These are phyloP conservation scores for Cicer arietinum DNA, from an alignment of 306 rosid species.

Conservation along the genomic window DNA sequence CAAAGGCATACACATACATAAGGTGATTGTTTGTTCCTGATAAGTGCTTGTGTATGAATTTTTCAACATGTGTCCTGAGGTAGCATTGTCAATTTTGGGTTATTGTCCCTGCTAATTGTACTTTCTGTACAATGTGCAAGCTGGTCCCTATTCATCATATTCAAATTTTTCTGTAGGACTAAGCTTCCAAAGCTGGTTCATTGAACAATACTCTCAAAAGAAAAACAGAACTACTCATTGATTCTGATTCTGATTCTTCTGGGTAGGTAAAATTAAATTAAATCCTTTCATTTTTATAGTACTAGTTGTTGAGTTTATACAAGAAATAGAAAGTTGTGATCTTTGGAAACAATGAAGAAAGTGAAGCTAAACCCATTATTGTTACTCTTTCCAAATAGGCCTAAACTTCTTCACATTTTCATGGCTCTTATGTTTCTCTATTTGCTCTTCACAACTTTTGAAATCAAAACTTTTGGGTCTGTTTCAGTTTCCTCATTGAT, in stretches of 20 bases:
- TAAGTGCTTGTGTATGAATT: too few relatives aligned
- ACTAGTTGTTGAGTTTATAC: not conserved
- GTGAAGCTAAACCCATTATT: slow-evolving; percentile 57
- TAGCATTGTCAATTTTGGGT: too few relatives aligned
- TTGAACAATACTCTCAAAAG: not conserved
- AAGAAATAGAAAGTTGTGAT: slow-evolving; percentile 12
- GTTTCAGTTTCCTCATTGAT: slow-evolving; percentile 49
- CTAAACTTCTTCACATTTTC: slow-evolving; percentile 72
- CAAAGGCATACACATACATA: too few relatives aligned
- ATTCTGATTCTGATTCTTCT: not conserved
- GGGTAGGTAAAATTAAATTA: not conserved
- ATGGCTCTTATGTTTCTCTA: slow-evolving; percentile 63
- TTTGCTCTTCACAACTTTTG: slow-evolving; percentile 75
- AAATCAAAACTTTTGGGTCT: slow-evolving; percentile 55
- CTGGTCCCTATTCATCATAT: slow-evolving; percentile 4
- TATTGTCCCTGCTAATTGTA: too few relatives aligned
- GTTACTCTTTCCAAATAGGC: slow-evolving; percentile 50
- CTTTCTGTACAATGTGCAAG: not conserved
- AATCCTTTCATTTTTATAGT: not conserved
- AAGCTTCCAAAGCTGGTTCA: slow-evolving; percentile 14
- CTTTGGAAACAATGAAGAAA: slow-evolving; percentile 61
- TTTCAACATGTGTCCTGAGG: too few relatives aligned
- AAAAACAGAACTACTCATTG: not conserved
- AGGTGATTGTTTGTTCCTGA: too few relatives aligned
- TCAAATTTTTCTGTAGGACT: not conserved